Percentiles rank a stretch among this genome's conserved stretches.
Conservation (phyloP, 176 grass and related monocot species). For the Phoenix roebelenii region DNA sequence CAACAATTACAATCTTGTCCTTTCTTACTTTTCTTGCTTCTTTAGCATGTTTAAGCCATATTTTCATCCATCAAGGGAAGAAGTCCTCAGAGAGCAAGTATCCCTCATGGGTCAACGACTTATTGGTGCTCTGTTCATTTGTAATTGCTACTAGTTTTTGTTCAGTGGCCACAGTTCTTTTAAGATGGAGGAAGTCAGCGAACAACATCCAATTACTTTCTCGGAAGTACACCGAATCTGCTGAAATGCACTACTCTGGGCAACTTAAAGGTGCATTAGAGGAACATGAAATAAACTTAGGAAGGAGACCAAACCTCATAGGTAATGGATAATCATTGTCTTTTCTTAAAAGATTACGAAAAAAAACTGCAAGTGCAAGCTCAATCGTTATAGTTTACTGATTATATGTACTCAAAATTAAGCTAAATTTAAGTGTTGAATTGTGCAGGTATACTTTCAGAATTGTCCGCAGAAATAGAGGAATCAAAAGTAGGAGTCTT, state of each 20-base stretch:
- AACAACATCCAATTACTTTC: neutral
- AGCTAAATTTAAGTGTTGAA: neutral
- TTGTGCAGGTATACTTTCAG: slow-evolving; percentile 29
- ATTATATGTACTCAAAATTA: neutral
- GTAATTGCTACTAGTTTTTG: slow-evolving; percentile 25
- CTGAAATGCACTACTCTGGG: neutral
- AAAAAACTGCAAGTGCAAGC: no score
- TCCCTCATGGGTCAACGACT: slow-evolving; percentile 36
- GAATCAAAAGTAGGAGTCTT: slow-evolving; percentile 27
- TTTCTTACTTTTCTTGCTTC: slow-evolving; percentile 24
- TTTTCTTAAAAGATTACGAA: neutral
- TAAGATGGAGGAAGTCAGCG: slow-evolving; percentile 7
- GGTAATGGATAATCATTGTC: slow-evolving; percentile 15
- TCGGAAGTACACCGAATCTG: neutral
- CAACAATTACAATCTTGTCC: slow-evolving; percentile 15
- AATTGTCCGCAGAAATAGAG: slow-evolving; percentile 12
- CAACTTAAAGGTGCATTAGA: slow-evolving; percentile 10
- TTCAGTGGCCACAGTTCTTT: slow-evolving; percentile 17
- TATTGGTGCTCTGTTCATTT: slow-evolving; percentile 27
- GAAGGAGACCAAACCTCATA: slow-evolving; percentile 34
- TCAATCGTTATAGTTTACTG: neutral
- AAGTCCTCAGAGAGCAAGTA: slow-evolving; percentile 25
- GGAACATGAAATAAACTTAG: slow-evolving; percentile 27
- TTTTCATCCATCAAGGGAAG: slow-evolving; percentile 29
- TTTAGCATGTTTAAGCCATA: slow-evolving; percentile 24